These are phyloP conservation scores for Tulasnella sp. DNA, from an alignment of 768 basidiomycete genomes.

Conservation along the genomic window DNA sequence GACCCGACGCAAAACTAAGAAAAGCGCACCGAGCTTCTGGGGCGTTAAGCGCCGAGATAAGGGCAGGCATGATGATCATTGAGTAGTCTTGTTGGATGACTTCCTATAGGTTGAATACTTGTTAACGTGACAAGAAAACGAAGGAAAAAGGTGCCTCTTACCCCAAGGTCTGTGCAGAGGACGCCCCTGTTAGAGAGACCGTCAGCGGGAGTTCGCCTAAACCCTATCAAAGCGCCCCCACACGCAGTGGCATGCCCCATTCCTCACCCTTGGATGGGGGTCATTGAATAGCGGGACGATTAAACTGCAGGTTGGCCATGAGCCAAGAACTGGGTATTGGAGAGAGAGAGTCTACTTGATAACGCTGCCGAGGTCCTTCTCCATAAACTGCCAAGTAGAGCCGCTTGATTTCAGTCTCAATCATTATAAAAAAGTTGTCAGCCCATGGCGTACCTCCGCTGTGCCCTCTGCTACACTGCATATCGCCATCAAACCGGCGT, in stretches of 20 bases:
- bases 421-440: conserved; percentile 3
- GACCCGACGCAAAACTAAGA: neutral
- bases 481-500: conserved; percentile 84
- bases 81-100: conserved; percentile 71
- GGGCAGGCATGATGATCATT: conserved; percentile 59
- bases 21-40: conserved; percentile 60
- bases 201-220: conserved; percentile 11
- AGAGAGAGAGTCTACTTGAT: conserved; percentile 54
- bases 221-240: conserved; percentile 40
- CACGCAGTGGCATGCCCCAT: conserved; percentile 83
- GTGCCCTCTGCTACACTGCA: conserved; percentile 83
- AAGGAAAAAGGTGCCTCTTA: conserved; percentile 36
- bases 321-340: conserved; percentile 16
- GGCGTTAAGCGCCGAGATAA: conserved; percentile 70
- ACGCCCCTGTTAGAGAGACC: conserved; percentile 56
- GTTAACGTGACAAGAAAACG: neutral
- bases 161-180: conserved; percentile 84
- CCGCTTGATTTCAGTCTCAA: neutral
- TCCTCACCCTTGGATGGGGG: conserved; percentile 65
- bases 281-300: conserved; percentile 76
- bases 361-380: conserved; percentile 75
- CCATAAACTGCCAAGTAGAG: conserved; percentile 53
- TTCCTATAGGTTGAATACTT: conserved; percentile 50
- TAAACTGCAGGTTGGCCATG: conserved; percentile 45
- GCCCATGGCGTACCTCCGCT: conserved; percentile 49